Percentiles rank a stretch among this genome's conserved stretches.
Conservation (phyloP, 2,329 filamentous ascomycete species). For the Corinectria fuckeliana region DNA sequence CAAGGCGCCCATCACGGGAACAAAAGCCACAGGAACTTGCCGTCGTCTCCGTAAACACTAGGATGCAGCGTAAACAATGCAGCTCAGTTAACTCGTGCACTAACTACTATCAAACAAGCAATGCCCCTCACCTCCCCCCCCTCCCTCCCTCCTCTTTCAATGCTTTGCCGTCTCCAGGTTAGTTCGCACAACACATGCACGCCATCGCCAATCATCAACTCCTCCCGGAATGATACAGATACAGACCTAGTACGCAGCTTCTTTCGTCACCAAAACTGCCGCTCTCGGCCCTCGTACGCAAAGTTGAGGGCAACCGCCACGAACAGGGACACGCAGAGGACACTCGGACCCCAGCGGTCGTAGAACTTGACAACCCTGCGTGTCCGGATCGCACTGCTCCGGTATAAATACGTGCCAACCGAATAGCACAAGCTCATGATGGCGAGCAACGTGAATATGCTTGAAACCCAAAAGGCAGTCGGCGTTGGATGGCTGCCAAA, state of each 20-base stretch:
- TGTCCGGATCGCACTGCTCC: conserved; percentile 83
- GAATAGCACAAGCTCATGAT: conserved; percentile 81
- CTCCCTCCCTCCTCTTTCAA: conserved; percentile 15
- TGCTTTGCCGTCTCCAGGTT: conserved; percentile 6
- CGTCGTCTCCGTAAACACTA: neutral
- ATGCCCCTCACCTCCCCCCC: too few species aligned
- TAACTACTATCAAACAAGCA: conserved; percentile 12
- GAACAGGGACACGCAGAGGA: conserved; percentile 77
- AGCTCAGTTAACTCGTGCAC: conserved; percentile 15
- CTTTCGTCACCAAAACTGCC: conserved; percentile 56
- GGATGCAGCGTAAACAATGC: neutral
- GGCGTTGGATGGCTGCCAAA: conserved; percentile 67
- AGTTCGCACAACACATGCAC: neutral
- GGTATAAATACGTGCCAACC: conserved; percentile 84
- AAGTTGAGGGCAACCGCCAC: conserved; percentile 81
- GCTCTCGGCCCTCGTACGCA: conserved; percentile 73
- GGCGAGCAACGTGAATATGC: conserved; percentile 83
- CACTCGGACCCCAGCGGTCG: conserved; percentile 83
- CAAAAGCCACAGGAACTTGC: neutral
- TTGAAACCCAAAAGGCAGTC: conserved; percentile 72
- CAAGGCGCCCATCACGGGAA: neutral
- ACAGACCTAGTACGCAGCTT: conserved; percentile 1
- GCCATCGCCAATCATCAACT: conserved; percentile 21
- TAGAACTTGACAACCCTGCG: conserved; percentile 89
- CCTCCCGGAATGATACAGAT: conserved; percentile 7